These are phyloP conservation scores for Blastocladiella britannica DNA, from an alignment of 192 early-diverging fungal genomes.

Conservation along the genomic window DNA sequence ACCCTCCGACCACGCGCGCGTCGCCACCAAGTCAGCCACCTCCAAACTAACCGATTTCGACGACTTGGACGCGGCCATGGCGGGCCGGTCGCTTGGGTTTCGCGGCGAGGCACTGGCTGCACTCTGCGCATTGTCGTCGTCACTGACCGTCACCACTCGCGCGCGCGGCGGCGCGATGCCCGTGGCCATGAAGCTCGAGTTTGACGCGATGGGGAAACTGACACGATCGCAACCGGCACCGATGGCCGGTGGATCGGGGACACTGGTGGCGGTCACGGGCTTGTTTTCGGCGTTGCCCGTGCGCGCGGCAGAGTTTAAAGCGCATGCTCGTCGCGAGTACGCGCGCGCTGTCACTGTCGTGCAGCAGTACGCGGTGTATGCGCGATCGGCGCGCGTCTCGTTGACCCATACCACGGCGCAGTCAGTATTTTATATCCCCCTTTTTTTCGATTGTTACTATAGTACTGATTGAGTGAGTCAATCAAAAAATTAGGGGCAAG, in stretches of 20 bases:
- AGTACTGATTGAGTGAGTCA: too few relatives aligned
- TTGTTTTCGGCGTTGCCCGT: slow-evolving; percentile 79
- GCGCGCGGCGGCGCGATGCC: slow-evolving; percentile 32
- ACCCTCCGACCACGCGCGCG: slow-evolving; percentile 27
- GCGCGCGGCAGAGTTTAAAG: slow-evolving; percentile 59
- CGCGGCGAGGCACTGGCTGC: slow-evolving; percentile 83
- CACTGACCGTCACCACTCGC: slow-evolving; percentile 45
- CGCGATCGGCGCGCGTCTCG: slow-evolving; percentile 39
- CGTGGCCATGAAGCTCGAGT: slow-evolving; percentile 45
- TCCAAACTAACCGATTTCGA: slow-evolving; percentile 63
- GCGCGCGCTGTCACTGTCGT: slow-evolving; percentile 49
- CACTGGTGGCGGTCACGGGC: slow-evolving; percentile 48
- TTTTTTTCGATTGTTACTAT: too few relatives aligned
- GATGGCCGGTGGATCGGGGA: slow-evolving; percentile 45
- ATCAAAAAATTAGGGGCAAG: too few relatives aligned
- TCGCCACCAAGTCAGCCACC: slow-evolving; percentile 79
- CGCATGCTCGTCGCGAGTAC: slow-evolving; percentile 62
- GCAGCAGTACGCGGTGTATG: slow-evolving; percentile 67
- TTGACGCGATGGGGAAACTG: slow-evolving; percentile 42
- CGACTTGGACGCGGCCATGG: slow-evolving; percentile 43
- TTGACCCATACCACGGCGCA: slow-evolving; percentile 38
- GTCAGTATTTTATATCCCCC: too few relatives aligned
- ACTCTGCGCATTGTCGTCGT: slow-evolving; percentile 61
- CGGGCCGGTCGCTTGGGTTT: slow-evolving; percentile 71
- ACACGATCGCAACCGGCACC: slow-evolving; percentile 11